These are phyloP conservation scores for Wickerhamiella australiensis DNA, from an alignment of 805 yeast species.

Conservation along the genomic window DNA sequence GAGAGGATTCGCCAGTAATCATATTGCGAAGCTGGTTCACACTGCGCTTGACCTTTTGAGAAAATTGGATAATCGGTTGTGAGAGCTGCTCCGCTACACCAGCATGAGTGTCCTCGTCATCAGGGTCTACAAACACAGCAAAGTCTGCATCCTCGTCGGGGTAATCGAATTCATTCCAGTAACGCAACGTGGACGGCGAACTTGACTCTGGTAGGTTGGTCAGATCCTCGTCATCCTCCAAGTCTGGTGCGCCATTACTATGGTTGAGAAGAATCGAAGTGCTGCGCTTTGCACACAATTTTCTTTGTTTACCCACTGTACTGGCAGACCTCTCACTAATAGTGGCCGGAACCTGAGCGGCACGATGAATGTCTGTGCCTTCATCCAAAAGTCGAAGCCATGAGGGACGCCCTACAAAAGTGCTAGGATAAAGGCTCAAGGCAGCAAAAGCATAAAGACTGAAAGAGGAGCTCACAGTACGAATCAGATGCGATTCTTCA, in stretches of 20 bases:
- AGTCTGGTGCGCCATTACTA: constrained; percentile 8
- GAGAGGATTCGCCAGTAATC: constrained; percentile 14
- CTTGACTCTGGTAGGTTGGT: neutral
- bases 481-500: constrained; percentile 38
- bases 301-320: too few relatives aligned
- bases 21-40: constrained; percentile 12
- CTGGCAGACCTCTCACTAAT: neutral
- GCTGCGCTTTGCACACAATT: constrained; percentile 4
- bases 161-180: constrained; percentile 61
- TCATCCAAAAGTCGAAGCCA: constrained; percentile 32
- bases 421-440: constrained; percentile 25
- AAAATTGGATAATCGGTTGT: constrained; percentile 22
- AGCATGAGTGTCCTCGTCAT: constrained; percentile 23
- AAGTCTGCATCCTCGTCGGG: constrained; percentile 37
- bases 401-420: constrained; percentile 28
- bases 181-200: constrained; percentile 28
- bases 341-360: neutral
- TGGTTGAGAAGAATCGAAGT: constrained; percentile 18
- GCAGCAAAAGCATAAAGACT: constrained; percentile 30
- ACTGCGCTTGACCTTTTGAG: constrained; percentile 20
- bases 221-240: neutral
- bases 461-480: constrained; percentile 33
- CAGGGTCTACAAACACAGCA: constrained; percentile 25
- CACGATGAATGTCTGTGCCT: constrained; percentile 35
- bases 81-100: constrained; percentile 27